These are phyloP conservation scores for Leptomonas pyrrhocoris DNA, from an alignment of 208 protist genomes.

Conservation along the genomic window DNA sequence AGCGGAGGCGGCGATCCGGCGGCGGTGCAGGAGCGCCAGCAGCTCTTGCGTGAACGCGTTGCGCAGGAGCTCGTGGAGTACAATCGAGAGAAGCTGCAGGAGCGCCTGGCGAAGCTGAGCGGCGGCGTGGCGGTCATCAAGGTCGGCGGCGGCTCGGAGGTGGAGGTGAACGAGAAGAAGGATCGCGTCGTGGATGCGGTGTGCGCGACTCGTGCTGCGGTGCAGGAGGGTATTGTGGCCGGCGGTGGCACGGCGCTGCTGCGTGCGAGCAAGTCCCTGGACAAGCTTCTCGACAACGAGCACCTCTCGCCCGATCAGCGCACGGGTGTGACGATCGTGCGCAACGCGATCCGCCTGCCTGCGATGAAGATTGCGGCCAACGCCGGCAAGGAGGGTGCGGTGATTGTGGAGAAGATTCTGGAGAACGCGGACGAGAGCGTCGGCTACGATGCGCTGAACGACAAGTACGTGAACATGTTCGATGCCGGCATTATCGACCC, in stretches of 20 bases:
- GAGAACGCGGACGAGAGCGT: slow-evolving; percentile 64
- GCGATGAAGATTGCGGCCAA: slow-evolving; percentile 96
- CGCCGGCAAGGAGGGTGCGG: slow-evolving; percentile 97
- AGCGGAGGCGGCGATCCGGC: slow-evolving; percentile 94
- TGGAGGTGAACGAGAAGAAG: slow-evolving; percentile 99
- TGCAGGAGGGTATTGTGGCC: slow-evolving; percentile 99
- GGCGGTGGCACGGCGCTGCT: slow-evolving; percentile 98
- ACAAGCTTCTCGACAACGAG: slow-evolving; percentile 71
- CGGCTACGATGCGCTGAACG: slow-evolving; percentile 95
- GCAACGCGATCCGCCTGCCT: slow-evolving; percentile 92
- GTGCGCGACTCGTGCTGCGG: slow-evolving; percentile 98
- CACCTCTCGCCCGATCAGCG: slow-evolving; percentile 92
- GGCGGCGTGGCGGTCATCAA: slow-evolving; percentile 97
- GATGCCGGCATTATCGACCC: slow-evolving; percentile 99
- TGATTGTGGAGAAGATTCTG: slow-evolving; percentile 98
- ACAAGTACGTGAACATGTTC: slow-evolving; percentile 98
- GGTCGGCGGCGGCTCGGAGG: slow-evolving; percentile 97
- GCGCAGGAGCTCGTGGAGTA: slow-evolving; percentile 92
- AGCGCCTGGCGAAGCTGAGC: slow-evolving; percentile 97
- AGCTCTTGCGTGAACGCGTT: slow-evolving; percentile 92
- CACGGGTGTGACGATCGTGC: slow-evolving; percentile 96
- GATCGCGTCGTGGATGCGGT: slow-evolving; percentile 99
- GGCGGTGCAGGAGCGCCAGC: slow-evolving; percentile 92
- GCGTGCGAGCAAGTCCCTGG: slow-evolving; percentile 87
- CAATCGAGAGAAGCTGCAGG: slow-evolving; percentile 97